Evolutionary conservation across 768 basidiomycete species (phyloP), one percentile per base, ranked within the genome.

Genomic region (Amanita fuliginea): DNA sequence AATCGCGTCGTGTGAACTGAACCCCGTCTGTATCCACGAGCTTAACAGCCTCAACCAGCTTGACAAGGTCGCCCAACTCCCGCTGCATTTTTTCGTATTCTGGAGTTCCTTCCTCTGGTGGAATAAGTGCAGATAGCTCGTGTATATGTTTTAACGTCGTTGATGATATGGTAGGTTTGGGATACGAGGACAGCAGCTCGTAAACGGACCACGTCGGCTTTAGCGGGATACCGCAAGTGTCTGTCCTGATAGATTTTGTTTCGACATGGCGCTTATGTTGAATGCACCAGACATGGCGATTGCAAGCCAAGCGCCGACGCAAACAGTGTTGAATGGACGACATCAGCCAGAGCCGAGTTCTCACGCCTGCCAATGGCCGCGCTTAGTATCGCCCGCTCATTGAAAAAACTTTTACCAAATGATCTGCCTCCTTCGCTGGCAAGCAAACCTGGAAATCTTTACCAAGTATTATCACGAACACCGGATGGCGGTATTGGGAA

Each of bases 171-270:
- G 67, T 68, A 14, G 86, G 86, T 10, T 71, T 75, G 2, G 86
- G 80, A 59, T 89, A 91, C 4, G 86, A 88, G 5, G 84, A 82
- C 5, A 91, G 65, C 7, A 91, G 73, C 42, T 81, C 67, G 56
- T 81, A 73, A 42, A 92, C 81, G 47, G 89, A 91, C 89, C 89
- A 91, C 0, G 83, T 81, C 18, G 88, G 81, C 40, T 66, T 62
- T 0, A 70, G 51, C 4, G 88, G 88, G 49, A 90, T 77, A 14
- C 80, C 82, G 49, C 67, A 76, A 4, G 72, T 62, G 56, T 89
- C 86, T 1, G 72, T 72, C 45, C 65, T 57, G 35, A 55, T 54
- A 7, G 44, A 47, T 21, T 40, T 39, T n/a, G 22, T 35, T 34
- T 3, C 28, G 4, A 30, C 35, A 30, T 47, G 44, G 36, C 53